Evolutionary conservation across 495 filamentous ascomycete species (phyloP).

Genomic region (Pseudoneurospora amorphoporcata): DNA sequence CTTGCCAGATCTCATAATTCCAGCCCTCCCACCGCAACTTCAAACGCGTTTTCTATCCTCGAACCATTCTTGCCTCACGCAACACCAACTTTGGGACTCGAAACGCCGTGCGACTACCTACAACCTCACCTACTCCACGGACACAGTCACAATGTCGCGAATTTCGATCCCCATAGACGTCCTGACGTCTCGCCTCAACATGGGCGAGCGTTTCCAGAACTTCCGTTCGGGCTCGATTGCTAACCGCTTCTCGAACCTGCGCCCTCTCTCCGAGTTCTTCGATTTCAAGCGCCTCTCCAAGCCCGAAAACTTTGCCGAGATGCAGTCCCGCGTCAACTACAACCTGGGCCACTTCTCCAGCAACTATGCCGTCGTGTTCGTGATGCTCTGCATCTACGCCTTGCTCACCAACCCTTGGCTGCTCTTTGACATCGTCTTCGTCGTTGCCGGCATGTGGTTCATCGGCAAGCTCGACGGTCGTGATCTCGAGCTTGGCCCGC

Average conservation of each 20-base stretch:
- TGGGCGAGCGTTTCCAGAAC: conserved; percentile 62
- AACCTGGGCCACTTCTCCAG: conserved; percentile 94
- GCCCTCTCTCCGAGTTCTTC: conserved; percentile 85
- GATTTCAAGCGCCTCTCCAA: conserved; percentile 93
- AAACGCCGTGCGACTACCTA: neutral
- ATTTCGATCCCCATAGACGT: conserved; percentile 86
- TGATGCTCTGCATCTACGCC: conserved; percentile 92
- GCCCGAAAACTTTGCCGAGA: conserved; percentile 79
- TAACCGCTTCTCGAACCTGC: conserved; percentile 83
- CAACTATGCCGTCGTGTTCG: conserved; percentile 92
- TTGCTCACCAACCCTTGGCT: conserved; percentile 73
- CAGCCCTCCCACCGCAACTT: neutral
- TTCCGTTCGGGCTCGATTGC: conserved; percentile 66
- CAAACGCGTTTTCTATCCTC: neutral
- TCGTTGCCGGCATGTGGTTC: conserved; percentile 74
- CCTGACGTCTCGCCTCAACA: conserved; percentile 79
- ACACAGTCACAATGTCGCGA: conserved; percentile 54
- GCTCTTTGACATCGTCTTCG: conserved; percentile 84
- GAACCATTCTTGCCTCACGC: neutral
- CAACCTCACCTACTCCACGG: conserved; percentile 8
- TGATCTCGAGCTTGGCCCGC: conserved; percentile 76
- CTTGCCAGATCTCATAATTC: conserved; percentile 22
- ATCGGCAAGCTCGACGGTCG: conserved; percentile 80
- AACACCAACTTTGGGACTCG: neutral
- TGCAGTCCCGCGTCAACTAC: conserved; percentile 93